phyloP scores from a whole-genome alignment of 331 rosid genomes.

The Rhamnella rubrinervis region DNA sequence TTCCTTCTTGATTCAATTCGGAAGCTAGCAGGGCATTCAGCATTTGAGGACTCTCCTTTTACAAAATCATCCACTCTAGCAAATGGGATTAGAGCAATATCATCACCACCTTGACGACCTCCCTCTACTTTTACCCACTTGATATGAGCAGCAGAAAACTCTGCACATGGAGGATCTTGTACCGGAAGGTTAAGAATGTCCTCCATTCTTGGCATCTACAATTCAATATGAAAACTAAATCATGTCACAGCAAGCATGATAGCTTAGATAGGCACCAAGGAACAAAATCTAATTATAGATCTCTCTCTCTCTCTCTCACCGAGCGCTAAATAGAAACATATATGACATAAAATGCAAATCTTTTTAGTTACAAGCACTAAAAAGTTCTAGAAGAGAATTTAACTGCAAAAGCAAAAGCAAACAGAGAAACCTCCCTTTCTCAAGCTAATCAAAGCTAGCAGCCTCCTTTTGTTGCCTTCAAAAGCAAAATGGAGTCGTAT shows the following conservation, averaged over 20 bases:
- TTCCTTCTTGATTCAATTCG: constrained; percentile 74
- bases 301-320: too few relatives aligned
- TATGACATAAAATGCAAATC: too few relatives aligned
- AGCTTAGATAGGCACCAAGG: too few relatives aligned
- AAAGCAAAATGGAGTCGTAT: too few relatives aligned
- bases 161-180: constrained; percentile 61
- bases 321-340: too few relatives aligned
- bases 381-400: too few relatives aligned
- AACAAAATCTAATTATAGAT: too few relatives aligned
- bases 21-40: constrained; percentile 68
- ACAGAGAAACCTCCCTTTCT: too few relatives aligned
- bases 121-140: constrained; percentile 72
- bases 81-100: constrained; percentile 68
- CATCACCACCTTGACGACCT: constrained; percentile 84
- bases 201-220: constrained; percentile 77
- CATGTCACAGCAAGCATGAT: not conserved
- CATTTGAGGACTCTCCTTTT: constrained; percentile 72
- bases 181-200: constrained; percentile 75
- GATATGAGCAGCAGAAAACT: constrained; percentile 63
- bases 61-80: constrained; percentile 74
- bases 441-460: too few relatives aligned
- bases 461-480: too few relatives aligned
- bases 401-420: too few relatives aligned
- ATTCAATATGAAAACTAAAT: constrained; percentile 10
- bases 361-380: too few relatives aligned